Evolutionary conservation across 2,329 filamentous ascomycete genomes (phyloP), one percentile per base, ranked within the genome.

Genomic region (Diaporthe humulicola): DNA sequence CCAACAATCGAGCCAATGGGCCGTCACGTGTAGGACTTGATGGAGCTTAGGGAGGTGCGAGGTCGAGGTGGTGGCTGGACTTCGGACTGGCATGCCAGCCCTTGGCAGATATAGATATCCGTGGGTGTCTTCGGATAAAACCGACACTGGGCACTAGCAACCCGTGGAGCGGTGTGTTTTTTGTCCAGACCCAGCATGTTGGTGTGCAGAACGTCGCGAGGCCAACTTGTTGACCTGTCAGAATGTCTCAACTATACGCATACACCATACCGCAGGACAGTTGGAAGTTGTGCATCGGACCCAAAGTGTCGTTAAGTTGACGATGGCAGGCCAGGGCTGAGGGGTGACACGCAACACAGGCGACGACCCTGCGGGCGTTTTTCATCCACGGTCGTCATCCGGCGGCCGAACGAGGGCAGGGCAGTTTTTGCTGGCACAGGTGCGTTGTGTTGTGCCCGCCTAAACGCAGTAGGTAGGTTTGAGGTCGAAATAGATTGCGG

Each of bases 401-500:
- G 40, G 64, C 48, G 64, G 48, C 64, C 64, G 64, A 69, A 54
- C 22, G n/a, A 36, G 42, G 4, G 45, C 64, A 67, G 48, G 3
- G 38, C 45, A 9, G 45, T 69, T n/a, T 33, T 7, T 30, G 48
- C n/a, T 52, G 48, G 45, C 22, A 14, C 10, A 69, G 9, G n/a
- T 69, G 45, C 9, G 64, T 40, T 19, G 64, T 28, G 48, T 38
- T n/a, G 17, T 52, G 33, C 25, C 45, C 9, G 17, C 14, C 19
- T 67, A 22, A 52, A 33, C 4, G 2, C 22, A 19, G 14, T 67
- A 19, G 61, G 8, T 33, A 48, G 61, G 22, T 52, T 52, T 50
- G 61, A 67, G 45, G 64, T 54, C 64, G 33, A 69, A 69, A 69
- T 69, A 69, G 64, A 69, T 69, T 54, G 48, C 64, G 64, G 64